phyloP scores from a whole-genome alignment of 805 yeast genomes.

The Candida krabiensis region DNA sequence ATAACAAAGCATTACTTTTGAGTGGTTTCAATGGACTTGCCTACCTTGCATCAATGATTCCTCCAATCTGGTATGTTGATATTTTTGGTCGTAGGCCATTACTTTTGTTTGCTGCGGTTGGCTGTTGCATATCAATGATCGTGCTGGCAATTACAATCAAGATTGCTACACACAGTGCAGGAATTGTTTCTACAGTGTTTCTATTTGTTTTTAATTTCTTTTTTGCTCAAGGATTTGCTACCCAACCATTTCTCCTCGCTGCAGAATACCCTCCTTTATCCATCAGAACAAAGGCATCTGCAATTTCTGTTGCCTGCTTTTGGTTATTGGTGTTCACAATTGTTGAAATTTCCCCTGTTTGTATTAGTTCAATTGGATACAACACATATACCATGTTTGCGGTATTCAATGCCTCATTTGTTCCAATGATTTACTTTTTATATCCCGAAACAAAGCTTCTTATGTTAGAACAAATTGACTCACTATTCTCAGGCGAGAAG shows the following conservation, averaged over 20 bases:
- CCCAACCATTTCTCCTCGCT: slow-evolving; percentile 47
- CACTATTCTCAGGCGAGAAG: not conserved
- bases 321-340: slow-evolving; percentile 53
- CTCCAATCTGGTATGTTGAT: slow-evolving; percentile 41
- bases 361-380: slow-evolving; percentile 34
- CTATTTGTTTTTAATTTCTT: slow-evolving; percentile 16
- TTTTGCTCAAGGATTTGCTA: slow-evolving; percentile 33
- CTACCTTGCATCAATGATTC: slow-evolving; percentile 29
- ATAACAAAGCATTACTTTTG: slow-evolving; percentile 36
- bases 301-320: slow-evolving; percentile 47
- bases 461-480: slow-evolving; percentile 35
- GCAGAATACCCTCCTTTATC: slow-evolving; percentile 38
- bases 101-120: slow-evolving; percentile 10
- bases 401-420: slow-evolving; percentile 30
- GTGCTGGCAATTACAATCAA: not conserved
- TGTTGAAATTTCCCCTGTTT: slow-evolving; percentile 43
- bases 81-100: slow-evolving; percentile 22
- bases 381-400: slow-evolving; percentile 41
- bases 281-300: slow-evolving; percentile 51
- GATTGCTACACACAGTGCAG: not conserved
- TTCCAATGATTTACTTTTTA: slow-evolving; percentile 36
- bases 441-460: slow-evolving; percentile 45
- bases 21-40: slow-evolving; percentile 39
- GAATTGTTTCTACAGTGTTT: not conserved
- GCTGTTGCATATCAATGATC: not conserved